Percentiles rank a stretch among this genome's conserved stretches.
These are phyloP conservation scores for Davidsoniella neocaledoniae DNA, from an alignment of 2,329 filamentous ascomycete genomes.

Conservation along the genomic window DNA sequence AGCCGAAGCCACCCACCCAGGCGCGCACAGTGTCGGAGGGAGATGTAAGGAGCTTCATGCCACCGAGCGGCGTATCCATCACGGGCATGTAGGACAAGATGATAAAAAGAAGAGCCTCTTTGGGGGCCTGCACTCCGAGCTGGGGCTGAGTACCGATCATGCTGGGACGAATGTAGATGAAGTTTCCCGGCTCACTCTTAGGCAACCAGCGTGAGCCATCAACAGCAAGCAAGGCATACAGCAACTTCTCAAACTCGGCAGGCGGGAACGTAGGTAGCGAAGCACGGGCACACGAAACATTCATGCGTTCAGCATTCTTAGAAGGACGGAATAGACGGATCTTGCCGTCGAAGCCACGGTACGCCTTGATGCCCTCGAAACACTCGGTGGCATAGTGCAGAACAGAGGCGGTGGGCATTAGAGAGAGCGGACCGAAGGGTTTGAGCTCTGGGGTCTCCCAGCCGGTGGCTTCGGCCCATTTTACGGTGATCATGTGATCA, in stretches of 20 bases:
- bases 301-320: slow-evolving; percentile 51
- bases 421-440: slow-evolving; percentile 59
- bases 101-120: slow-evolving; percentile 77
- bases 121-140: slow-evolving; percentile 65
- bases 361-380: slow-evolving; percentile 73
- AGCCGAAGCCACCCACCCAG: slow-evolving; percentile 87
- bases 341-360: slow-evolving; percentile 59
- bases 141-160: slow-evolving; percentile 70
- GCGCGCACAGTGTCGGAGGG: slow-evolving; percentile 72
- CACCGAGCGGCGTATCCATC: slow-evolving; percentile 33
- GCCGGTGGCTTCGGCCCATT: slow-evolving; percentile 47
- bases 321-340: slow-evolving; percentile 65
- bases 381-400: slow-evolving; percentile 86
- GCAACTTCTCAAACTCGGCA: slow-evolving; percentile 54
- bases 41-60: slow-evolving; percentile 61
- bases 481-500: slow-evolving; percentile 74
- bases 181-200: slow-evolving; percentile 46
- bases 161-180: slow-evolving; percentile 73
- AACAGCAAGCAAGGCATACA: slow-evolving; percentile 52
- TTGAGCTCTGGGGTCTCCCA: slow-evolving; percentile 60
- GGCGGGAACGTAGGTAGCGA: slow-evolving; percentile 60
- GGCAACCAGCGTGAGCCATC: slow-evolving; percentile 72
- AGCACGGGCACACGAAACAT: slow-evolving; percentile 45
- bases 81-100: slow-evolving; percentile 48
- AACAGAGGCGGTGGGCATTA: slow-evolving; percentile 66